Evolutionary conservation across 1,284 basidiomycete genomes (phyloP).

Genomic region (Tremellales sp.): DNA sequence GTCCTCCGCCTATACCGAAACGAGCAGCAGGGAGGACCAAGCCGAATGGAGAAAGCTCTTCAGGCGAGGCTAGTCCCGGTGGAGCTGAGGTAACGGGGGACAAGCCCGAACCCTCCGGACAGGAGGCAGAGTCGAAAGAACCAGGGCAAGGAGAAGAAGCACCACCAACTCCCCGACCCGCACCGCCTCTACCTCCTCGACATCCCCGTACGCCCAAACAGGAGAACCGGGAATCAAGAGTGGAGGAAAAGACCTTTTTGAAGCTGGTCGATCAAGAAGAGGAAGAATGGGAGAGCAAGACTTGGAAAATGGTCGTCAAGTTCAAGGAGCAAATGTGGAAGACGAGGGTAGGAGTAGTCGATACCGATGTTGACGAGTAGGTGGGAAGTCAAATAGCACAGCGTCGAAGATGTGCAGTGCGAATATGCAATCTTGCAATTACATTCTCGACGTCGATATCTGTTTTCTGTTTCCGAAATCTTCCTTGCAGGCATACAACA

Average conservation of each 20-base stretch:
- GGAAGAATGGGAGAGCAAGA: constrained; percentile 79
- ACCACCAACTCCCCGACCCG: background rate
- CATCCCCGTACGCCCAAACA: constrained; percentile 22
- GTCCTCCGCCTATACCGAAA: constrained; percentile 33
- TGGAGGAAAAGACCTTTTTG: constrained; percentile 23
- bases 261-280: constrained; percentile 52
- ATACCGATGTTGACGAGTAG: constrained; percentile 8
- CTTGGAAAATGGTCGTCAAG: constrained; percentile 76
- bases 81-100: background rate
- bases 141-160: background rate
- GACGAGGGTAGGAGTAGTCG: constrained; percentile 68
- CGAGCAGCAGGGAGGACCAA: constrained; percentile 26
- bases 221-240: constrained; percentile 1
- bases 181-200: constrained; percentile 26
- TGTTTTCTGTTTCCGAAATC: too few relatives aligned
- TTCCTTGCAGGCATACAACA: too few relatives aligned
- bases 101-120: too few relatives aligned
- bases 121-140: too few relatives aligned
- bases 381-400: too few relatives aligned
- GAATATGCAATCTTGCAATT: too few relatives aligned
- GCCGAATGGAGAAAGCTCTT: background rate
- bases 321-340: constrained; percentile 87
- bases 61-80: too few relatives aligned
- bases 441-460: too few relatives aligned
- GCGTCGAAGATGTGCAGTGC: too few relatives aligned